Conservation (phyloP, 139 green algal genomes). For the Closterium sp. region DNA sequence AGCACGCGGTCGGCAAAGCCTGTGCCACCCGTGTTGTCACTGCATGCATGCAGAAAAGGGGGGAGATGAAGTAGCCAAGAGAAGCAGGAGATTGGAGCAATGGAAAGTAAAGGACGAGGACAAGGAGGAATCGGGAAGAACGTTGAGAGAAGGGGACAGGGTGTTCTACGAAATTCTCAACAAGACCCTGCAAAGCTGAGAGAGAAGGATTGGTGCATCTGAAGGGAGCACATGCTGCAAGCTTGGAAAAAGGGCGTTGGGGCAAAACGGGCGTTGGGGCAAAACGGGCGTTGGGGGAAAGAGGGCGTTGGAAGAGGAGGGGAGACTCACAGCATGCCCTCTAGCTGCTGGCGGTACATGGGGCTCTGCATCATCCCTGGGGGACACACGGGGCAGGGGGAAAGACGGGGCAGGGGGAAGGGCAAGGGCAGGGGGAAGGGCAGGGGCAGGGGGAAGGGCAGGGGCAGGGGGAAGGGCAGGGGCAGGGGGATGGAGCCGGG, state of each 20-base stretch:
- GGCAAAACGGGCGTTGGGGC: too few species aligned
- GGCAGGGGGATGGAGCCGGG: background rate
- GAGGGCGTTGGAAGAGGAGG: too few species aligned
- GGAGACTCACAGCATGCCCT: slow-evolving; percentile 50
- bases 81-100: background rate
- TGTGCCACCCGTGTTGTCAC: background rate
- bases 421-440: background rate
- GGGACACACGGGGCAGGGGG: too few species aligned
- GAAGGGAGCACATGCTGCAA: too few species aligned
- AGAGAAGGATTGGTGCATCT: too few species aligned
- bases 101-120: background rate
- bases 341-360: slow-evolving; percentile 53
- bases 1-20: background rate
- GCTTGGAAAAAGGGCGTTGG: background rate
- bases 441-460: background rate
- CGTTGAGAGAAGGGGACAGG: too few species aligned
- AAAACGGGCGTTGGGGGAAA: too few species aligned
- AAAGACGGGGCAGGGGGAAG: too few species aligned
- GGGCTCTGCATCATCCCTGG: slow-evolving; percentile 56
- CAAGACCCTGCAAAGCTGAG: too few species aligned
- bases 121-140: background rate
- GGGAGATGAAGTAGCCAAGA: background rate
- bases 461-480: too few species aligned
- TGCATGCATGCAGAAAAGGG: background rate
- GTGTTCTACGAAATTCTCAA: too few species aligned